A percentile compares a stretch with the other conserved stretches of the same genome.
phyloP scores from a whole-genome alignment of 805 yeast species.

The Candida incommunis region DNA sequence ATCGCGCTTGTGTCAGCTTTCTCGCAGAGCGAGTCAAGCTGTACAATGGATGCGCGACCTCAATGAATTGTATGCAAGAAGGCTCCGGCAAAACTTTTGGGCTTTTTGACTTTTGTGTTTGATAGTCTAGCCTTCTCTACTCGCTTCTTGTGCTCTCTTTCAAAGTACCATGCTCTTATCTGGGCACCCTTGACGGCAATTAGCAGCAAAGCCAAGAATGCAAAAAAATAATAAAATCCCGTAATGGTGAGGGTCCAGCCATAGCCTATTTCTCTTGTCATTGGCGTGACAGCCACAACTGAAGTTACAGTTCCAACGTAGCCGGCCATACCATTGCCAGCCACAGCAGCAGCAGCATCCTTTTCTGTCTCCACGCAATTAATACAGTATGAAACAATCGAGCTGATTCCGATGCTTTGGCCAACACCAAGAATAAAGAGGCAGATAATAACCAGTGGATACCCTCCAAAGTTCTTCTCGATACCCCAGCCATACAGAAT shows the following conservation, averaged over 20 bases:
- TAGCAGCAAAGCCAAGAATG: neutral
- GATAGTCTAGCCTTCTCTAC: too few species aligned
- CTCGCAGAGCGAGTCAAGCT: too few species aligned
- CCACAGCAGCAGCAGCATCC: neutral
- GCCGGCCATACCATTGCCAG: neutral
- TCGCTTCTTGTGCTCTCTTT: neutral
- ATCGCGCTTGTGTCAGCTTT: too few species aligned
- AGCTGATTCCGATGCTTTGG: neutral
- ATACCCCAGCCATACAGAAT: neutral
- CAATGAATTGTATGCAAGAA: too few species aligned
- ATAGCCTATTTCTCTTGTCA: neutral
- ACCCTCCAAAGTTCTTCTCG: neutral
- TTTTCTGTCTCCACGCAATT: neutral
- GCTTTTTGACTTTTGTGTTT: too few species aligned
- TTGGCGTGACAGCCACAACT: neutral
- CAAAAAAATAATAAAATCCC: neutral
- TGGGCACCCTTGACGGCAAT: neutral
- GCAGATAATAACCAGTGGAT: neutral
- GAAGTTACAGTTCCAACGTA: neutral
- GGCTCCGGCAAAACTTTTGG: too few species aligned
- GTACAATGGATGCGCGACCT: too few species aligned
- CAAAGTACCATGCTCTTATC: neutral
- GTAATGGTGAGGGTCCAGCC: neutral
- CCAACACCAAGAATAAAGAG: neutral
- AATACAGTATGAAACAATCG: neutral